These are phyloP conservation scores for Delonix regia DNA, from an alignment of 306 rosid species.

Conservation along the genomic window DNA sequence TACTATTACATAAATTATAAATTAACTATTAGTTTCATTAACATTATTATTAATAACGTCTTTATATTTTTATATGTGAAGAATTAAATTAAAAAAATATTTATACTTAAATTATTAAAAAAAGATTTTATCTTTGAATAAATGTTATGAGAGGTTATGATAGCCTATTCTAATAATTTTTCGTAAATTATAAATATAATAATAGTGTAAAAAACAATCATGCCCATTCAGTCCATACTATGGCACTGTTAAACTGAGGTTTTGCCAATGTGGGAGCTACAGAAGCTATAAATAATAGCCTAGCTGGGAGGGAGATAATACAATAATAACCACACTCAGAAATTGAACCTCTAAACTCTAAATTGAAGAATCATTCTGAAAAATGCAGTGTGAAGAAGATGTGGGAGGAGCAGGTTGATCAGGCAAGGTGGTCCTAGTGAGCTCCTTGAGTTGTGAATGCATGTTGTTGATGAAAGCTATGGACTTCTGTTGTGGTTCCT, in stretches of 20 bases:
- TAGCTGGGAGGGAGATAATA: neutral
- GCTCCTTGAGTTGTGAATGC: constrained; percentile 74
- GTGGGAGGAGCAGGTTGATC: constrained; percentile 31
- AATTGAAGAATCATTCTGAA: constrained; percentile 30
- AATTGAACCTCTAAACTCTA: constrained; percentile 21
- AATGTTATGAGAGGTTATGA: too few relatives aligned
- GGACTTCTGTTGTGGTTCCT: constrained; percentile 72
- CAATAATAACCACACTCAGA: constrained; percentile 16
- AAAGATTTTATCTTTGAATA: too few relatives aligned
- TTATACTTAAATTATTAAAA: too few relatives aligned
- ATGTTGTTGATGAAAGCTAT: constrained; percentile 78
- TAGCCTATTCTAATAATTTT: too few relatives aligned
- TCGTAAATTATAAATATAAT: neutral
- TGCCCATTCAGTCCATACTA: constrained; percentile 8
- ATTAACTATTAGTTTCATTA: too few relatives aligned
- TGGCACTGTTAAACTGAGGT: neutral
- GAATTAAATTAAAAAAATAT: too few relatives aligned
- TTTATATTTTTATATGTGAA: too few relatives aligned
- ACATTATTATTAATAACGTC: too few relatives aligned
- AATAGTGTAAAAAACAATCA: neutral
- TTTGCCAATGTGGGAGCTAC: neutral
- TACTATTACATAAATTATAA: too few relatives aligned
- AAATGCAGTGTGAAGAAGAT: constrained; percentile 46
- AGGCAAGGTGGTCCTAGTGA: constrained; percentile 34
- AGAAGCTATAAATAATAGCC: neutral